Base-by-base conservation (phyloP, 2,329 filamentous ascomycete genomes). In the Trichophyton mentagrophytes region DNA sequence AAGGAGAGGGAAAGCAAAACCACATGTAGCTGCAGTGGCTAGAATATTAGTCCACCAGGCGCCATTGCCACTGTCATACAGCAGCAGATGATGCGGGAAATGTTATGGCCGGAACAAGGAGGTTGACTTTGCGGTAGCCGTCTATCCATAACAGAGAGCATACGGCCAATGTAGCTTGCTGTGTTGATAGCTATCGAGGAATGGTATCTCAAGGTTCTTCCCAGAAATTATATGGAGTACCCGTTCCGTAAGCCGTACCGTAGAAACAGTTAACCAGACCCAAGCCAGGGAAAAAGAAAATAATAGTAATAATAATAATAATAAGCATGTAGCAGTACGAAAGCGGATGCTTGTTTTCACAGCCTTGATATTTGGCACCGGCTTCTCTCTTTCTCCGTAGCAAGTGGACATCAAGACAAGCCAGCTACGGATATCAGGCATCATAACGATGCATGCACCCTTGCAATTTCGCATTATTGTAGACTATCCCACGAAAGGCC, bases 1-100 rank as follows among this genome's bases (percentile, higher is more conserved):
- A 27, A 27, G 25, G 77, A 78, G 76, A 79, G 61, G 75, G 76
- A 67, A 80, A 79, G 75, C 76, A 67, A 80, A 79, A 3, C 79
- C 79, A 65, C 79, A 81, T 13, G 80, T 65, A 3, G 74, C 60
- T 1, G 72, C 63, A 46, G 77, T 67, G 27, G 73, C 65, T 46
- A 78, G 73, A 27, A 7, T 7, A 7, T 6, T 5, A 77, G 70
- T 1, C 73, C 75, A 27, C 46, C 46, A 20, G 25, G 11, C 3
- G 46, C 13, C 46, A 9, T 51, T n/a, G 46, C 46, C 46, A 7
- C 20, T 4, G 20, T 27, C 11, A 51, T 51, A 27, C 46, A 51
- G 13, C 46, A 51, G 20, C 46, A 0, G 70, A 68, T 27, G 38
- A 46, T 58, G 8, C 30, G 3, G 57, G n/a, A 11, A 46, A 46